phyloP scores from a whole-genome alignment of 352 stramenopile genomes.

The Phytophthora quininea region DNA sequence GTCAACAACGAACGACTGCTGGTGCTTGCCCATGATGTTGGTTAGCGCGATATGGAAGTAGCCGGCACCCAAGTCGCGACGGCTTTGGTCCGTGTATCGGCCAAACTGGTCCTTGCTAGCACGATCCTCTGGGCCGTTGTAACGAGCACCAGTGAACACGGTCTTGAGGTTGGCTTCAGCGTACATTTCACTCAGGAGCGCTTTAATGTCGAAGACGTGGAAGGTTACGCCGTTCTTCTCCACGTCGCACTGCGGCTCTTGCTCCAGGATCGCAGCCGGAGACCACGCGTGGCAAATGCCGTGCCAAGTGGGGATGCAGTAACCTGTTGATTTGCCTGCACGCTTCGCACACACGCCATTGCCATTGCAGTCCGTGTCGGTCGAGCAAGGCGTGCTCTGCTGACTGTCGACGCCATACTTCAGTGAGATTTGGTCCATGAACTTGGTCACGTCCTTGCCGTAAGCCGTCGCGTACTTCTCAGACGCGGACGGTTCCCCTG shows the following conservation, averaged over 20 bases:
- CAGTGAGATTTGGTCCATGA: not conserved
- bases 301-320: conserved; percentile 38
- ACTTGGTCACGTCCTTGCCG: not conserved
- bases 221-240: conserved; percentile 37
- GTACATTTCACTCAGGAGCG: conserved; percentile 34
- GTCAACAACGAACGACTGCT: conserved; percentile 42
- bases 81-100: conserved; percentile 33
- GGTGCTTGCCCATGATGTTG: conserved; percentile 40
- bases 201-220: conserved; percentile 40
- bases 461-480: not conserved
- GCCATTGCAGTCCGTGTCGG: not conserved
- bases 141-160: conserved; percentile 38
- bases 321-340: conserved; percentile 22
- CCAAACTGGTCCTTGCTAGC: conserved; percentile 39
- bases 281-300: conserved; percentile 43
- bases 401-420: not conserved
- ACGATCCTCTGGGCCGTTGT: conserved; percentile 13
- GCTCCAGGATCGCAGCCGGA: conserved; percentile 32
- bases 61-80: conserved; percentile 41
- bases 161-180: conserved; percentile 23
- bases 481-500: not conserved
- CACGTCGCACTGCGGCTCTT: conserved; percentile 33
- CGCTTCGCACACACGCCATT: conserved; percentile 27
- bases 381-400: not conserved
- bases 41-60: conserved; percentile 40